phyloP scores from a whole-genome alignment of 192 early-diverging fungal genomes.

The Coemansia aciculifera region DNA sequence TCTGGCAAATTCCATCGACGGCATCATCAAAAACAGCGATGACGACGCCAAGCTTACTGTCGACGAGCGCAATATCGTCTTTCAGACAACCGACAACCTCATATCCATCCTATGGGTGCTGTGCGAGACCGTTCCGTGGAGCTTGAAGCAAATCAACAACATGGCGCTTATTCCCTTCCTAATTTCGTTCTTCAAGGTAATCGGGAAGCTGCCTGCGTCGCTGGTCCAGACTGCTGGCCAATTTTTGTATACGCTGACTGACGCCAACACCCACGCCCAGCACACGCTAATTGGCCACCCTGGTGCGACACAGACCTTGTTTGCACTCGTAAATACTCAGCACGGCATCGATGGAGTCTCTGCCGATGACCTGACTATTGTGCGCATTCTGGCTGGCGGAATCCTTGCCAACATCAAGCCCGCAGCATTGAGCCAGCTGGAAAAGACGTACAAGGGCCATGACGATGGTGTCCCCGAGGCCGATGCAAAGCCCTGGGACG shows the following conservation, averaged over 20 bases:
- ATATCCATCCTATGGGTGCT: conserved; percentile 47
- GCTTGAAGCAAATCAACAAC: conserved; percentile 67
- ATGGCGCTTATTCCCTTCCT: conserved; percentile 65
- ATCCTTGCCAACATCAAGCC: conserved; percentile 56
- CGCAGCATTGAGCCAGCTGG: conserved; percentile 25
- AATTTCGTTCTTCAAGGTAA: conserved; percentile 65
- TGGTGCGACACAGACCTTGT: conserved; percentile 57
- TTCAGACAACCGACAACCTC: conserved; percentile 50
- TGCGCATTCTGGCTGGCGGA: conserved; percentile 71
- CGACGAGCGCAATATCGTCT: conserved; percentile 49
- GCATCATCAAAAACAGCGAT: conserved; percentile 39
- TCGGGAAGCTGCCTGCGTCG: conserved; percentile 36
- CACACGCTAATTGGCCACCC: conserved; percentile 60
- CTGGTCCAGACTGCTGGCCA: conserved; percentile 61
- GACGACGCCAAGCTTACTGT: conserved; percentile 35
- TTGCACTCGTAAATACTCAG: conserved; percentile 47
- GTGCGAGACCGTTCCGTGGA: conserved; percentile 71
- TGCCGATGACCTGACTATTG: conserved; percentile 60
- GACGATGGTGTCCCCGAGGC: conserved; percentile 43
- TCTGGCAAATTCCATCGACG: conserved; percentile 48
- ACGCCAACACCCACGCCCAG: conserved; percentile 67
- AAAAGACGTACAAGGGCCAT: conserved; percentile 12
- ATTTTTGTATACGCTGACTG: conserved; percentile 80
- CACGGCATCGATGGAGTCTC: neutral
- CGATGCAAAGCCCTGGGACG: conserved; percentile 57